Percentiles rank a stretch among this genome's conserved stretches.
Evolutionary conservation across 306 rosid species (phyloP).

Genomic region (Malus asiatica): DNA sequence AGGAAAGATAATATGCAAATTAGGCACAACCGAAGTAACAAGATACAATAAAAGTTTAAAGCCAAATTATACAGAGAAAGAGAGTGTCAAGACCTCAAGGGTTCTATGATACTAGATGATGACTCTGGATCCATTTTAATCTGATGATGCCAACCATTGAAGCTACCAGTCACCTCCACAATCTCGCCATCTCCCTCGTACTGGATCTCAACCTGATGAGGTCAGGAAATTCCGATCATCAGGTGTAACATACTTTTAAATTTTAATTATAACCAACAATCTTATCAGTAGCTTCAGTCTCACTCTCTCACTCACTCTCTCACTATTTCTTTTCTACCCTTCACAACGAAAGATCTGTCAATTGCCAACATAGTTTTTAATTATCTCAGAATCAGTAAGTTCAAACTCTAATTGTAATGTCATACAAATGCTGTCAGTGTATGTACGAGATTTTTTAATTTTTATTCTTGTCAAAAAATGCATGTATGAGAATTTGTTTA

Average conservation of each 20-base stretch:
- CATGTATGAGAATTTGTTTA: not conserved
- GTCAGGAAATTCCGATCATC: conserved; percentile 20
- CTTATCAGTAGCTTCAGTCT: not conserved
- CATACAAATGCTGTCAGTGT: not conserved
- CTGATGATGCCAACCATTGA: conserved; percentile 88
- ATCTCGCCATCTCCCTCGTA: conserved; percentile 59
- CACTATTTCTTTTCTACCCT: too few relatives aligned
- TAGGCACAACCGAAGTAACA: not conserved
- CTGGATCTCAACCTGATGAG: conserved; percentile 61
- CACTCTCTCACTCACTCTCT: too few relatives aligned
- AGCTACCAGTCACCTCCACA: conserved; percentile 93
- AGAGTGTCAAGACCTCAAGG: conserved; percentile 45
- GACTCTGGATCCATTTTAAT: conserved; percentile 66
- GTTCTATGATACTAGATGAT: conserved; percentile 31
- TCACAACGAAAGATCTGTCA: too few relatives aligned
- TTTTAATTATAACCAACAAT: not conserved
- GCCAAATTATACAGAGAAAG: not conserved
- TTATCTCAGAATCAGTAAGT: too few relatives aligned
- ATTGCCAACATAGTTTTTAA: too few relatives aligned
- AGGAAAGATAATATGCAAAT: not conserved
- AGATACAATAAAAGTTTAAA: not conserved
- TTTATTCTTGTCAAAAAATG: not conserved
- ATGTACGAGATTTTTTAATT: too few relatives aligned
- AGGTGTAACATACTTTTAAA: not conserved
- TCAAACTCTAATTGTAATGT: not conserved